phyloP scores from a whole-genome alignment of 169 alveolate species.

The Plasmodium reichenowi region DNA sequence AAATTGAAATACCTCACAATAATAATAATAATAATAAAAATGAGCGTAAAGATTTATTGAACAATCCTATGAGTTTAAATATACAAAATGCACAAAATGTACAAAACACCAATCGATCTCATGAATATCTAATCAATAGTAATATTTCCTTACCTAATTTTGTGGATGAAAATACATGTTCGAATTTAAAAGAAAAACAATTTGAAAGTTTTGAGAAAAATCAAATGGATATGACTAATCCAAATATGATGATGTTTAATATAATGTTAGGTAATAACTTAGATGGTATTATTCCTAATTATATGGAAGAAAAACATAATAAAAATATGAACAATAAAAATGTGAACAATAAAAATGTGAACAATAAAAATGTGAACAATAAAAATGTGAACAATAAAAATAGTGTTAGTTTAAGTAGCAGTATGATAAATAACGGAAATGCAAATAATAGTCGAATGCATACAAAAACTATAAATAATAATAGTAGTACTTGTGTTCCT shows the following conservation, averaged over 20 bases:
- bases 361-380: neutral
- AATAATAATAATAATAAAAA: conserved; percentile 8
- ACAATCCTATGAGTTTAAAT: neutral
- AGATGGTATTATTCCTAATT: neutral
- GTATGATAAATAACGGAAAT: neutral
- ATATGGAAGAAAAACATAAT: neutral
- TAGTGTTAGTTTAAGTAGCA: neutral
- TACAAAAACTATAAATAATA: neutral
- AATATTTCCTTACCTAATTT: conserved; percentile 4
- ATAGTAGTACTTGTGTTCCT: neutral
- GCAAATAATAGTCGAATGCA: neutral
- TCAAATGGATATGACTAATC: conserved; percentile 1
- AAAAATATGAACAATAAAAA: neutral
- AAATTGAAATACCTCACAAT: neutral
- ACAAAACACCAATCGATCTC: conserved; percentile 2
- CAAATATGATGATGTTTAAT: conserved; percentile 8
- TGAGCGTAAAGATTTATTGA: conserved; percentile 23
- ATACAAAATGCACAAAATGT: neutral
- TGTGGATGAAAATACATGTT: conserved; percentile 3
- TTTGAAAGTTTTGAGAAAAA: conserved; percentile 9
- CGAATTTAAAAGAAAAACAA: neutral
- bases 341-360: neutral
- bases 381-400: neutral
- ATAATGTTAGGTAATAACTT: neutral
- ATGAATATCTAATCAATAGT: conserved; percentile 7